Evolutionary conservation across 2,329 filamentous ascomycete genomes (phyloP).

Genomic region (Ophiobolus disseminans): DNA sequence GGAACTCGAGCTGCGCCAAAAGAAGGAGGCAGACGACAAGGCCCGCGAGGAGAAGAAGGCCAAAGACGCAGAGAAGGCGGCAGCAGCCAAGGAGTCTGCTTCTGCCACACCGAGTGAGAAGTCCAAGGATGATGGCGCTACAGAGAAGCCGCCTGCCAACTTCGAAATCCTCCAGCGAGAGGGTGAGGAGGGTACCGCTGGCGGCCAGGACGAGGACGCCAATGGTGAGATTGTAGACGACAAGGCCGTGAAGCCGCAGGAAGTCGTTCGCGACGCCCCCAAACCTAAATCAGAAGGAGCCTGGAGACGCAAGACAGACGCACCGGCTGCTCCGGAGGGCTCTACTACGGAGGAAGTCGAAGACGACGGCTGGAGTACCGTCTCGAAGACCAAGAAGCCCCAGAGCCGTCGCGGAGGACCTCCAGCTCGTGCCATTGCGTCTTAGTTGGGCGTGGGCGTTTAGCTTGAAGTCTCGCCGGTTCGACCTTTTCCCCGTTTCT

Average conservation of each 20-base stretch:
- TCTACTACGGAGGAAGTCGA: slow-evolving; percentile 56
- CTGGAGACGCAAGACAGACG: slow-evolving; percentile 49
- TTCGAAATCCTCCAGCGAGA: slow-evolving; percentile 64
- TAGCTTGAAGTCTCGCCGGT: slow-evolving; percentile 12
- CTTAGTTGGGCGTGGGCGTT: slow-evolving; percentile 39
- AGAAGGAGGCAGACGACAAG: slow-evolving; percentile 87
- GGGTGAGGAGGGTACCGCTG: slow-evolving; percentile 40
- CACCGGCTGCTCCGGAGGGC: slow-evolving; percentile 39
- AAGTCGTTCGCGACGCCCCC: slow-evolving; percentile 57
- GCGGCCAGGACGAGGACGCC: slow-evolving; percentile 56
- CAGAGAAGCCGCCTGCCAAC: slow-evolving; percentile 57
- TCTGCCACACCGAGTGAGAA: slow-evolving; percentile 42
- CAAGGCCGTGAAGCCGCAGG: slow-evolving; percentile 64
- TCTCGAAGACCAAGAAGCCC: slow-evolving; percentile 54
- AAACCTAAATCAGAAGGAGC: slow-evolving; percentile 49
- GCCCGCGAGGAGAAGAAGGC: slow-evolving; percentile 72
- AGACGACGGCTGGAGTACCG: slow-evolving; percentile 63
- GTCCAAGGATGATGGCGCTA: slow-evolving; percentile 41
- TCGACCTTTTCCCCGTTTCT: slow-evolving; percentile 17
- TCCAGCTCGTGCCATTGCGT: slow-evolving; percentile 55
- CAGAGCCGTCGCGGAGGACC: slow-evolving; percentile 48
- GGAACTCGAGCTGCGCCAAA: slow-evolving; percentile 74
- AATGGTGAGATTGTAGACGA: slow-evolving; percentile 59
- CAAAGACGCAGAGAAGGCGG: slow-evolving; percentile 63
- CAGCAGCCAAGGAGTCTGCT: slow-evolving; percentile 60